These are phyloP conservation scores for Trapa bicornis DNA, from an alignment of 345 rosid species.

Conservation along the genomic window DNA sequence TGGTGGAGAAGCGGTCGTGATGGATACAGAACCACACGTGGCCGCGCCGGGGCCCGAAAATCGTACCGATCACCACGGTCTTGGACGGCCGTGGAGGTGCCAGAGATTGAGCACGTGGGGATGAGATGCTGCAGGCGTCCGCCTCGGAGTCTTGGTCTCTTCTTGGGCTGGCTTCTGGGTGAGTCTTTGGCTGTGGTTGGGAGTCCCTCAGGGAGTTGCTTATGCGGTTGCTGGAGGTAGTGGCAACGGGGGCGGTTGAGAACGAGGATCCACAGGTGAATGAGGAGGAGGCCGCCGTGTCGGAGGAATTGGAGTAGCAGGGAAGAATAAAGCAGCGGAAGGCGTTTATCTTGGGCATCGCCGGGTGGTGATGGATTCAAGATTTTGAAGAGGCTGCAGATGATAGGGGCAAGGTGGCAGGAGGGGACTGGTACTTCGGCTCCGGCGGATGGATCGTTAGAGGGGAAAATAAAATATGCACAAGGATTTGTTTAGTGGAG, in stretches of 20 bases:
- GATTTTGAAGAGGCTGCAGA: background rate
- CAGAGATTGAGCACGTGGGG: conserved; percentile 2
- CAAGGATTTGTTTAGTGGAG: background rate
- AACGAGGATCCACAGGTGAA: conserved; percentile 11
- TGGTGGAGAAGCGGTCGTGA: conserved; percentile 56
- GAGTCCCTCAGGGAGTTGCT: conserved; percentile 56
- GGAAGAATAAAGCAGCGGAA: conserved; percentile 73
- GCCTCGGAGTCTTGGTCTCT: background rate
- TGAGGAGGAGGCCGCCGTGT: too few relatives aligned
- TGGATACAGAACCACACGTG: conserved; percentile 89
- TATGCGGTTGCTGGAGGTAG: conserved; percentile 48
- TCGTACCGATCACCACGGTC: conserved; percentile 75
- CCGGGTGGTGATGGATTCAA: background rate
- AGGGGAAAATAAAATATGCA: background rate
- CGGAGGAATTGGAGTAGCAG: conserved; percentile 21
- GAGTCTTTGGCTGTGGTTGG: background rate
- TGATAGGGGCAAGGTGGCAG: background rate
- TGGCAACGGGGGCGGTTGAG: conserved; percentile 11
- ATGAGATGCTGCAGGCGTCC: background rate
- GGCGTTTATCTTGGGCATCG: conserved; percentile 50
- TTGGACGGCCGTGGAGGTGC: conserved; percentile 47
- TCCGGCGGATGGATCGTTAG: too few relatives aligned
- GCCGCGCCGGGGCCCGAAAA: conserved; percentile 72
- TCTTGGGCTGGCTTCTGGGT: background rate
- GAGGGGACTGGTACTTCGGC: background rate